Conservation (phyloP, 208 protist genomes). For the Trichomonas vaginalis region DNA sequence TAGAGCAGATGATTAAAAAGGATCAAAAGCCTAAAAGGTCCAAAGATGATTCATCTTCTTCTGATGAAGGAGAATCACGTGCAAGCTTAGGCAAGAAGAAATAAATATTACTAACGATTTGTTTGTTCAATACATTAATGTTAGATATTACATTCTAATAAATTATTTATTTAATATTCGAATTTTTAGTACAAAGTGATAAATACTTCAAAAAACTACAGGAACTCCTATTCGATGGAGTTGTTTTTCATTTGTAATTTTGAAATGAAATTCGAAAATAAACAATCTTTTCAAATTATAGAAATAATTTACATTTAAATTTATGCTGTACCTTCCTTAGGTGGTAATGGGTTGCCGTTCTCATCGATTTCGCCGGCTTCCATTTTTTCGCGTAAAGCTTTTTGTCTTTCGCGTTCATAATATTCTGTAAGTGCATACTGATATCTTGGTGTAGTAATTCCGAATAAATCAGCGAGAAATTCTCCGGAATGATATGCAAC, state of each 20-base stretch:
- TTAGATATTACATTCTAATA: no score
- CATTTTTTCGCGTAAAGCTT: background rate
- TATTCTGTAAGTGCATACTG: background rate
- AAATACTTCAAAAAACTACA: no score
- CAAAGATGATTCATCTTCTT: background rate
- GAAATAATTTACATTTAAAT: background rate
- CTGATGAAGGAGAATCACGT: background rate
- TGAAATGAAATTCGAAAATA: no score
- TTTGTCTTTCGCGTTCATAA: background rate
- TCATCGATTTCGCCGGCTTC: background rate
- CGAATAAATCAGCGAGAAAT: background rate
- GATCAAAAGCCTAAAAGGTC: background rate
- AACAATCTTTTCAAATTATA: no score
- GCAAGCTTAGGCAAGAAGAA: background rate
- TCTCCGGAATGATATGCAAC: background rate
- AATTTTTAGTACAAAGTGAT: no score
- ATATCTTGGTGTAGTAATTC: conserved; percentile 10
- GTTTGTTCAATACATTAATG: no score
- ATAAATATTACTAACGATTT: no score
- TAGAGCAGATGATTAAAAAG: background rate
- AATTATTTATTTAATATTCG: no score
- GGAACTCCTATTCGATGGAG: no score
- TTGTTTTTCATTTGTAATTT: no score
- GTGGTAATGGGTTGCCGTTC: background rate
- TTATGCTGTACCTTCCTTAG: background rate